A percentile compares a stretch with the other conserved stretches of the same genome.
phyloP scores from a whole-genome alignment of 176 grass and related monocot genomes.

The Rhynchospora pubera region DNA sequence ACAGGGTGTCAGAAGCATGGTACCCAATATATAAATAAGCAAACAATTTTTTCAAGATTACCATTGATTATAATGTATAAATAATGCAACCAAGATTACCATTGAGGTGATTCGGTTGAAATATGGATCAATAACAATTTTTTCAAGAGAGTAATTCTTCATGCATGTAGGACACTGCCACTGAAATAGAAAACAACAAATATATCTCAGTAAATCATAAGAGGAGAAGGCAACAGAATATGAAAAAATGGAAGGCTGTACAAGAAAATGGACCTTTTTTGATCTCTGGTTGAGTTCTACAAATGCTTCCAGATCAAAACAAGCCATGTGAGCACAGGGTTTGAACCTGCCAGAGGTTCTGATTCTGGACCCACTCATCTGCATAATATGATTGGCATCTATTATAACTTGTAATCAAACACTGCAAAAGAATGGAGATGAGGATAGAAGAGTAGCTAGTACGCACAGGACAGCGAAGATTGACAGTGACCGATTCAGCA shows the following conservation, averaged over 20 bases:
- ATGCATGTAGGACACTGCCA: constrained; percentile 98
- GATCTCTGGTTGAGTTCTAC: constrained; percentile 93
- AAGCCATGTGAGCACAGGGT: constrained; percentile 79
- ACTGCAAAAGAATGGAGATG: background rate
- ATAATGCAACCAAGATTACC: constrained; percentile 42
- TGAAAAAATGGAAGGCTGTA: background rate
- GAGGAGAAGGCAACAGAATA: background rate
- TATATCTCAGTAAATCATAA: constrained; percentile 20
- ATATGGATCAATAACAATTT: constrained; percentile 83
- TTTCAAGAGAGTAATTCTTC: constrained; percentile 92
- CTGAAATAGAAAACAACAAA: constrained; percentile 54
- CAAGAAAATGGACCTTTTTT: constrained; percentile 52
- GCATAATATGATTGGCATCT: constrained; percentile 8
- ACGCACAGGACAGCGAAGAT: constrained; percentile 96
- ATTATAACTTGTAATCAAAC: background rate
- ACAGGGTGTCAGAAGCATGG: constrained; percentile 23
- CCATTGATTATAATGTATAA: background rate
- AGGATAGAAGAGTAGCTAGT: background rate
- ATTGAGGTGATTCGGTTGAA: constrained; percentile 88
- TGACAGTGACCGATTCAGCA: constrained; percentile 80
- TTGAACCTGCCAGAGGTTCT: constrained; percentile 85
- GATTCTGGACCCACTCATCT: constrained; percentile 95
- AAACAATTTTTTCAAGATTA: background rate
- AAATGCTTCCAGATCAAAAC: constrained; percentile 97
- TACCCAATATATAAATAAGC: background rate